Conservation (phyloP, 805 yeast species). For the Zygotorulaspora chibaensis region DNA sequence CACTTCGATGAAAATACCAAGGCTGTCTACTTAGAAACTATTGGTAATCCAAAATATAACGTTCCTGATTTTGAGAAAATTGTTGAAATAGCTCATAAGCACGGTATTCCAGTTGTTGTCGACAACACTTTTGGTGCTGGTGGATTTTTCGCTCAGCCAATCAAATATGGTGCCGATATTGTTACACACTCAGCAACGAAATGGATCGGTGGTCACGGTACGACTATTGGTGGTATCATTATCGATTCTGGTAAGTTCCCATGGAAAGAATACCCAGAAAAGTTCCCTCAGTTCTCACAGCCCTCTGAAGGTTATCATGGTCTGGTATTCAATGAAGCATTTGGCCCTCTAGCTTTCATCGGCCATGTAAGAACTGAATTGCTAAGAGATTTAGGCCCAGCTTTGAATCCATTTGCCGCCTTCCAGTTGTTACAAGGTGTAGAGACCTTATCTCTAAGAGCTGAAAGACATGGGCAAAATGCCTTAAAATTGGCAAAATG, state of each 20-base stretch:
- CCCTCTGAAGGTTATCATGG: constrained; percentile 97
- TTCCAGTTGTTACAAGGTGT: constrained; percentile 87
- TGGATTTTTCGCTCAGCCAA: constrained; percentile 79
- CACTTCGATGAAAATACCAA: constrained; percentile 80
- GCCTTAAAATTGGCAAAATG: constrained; percentile 75
- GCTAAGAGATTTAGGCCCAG: constrained; percentile 88
- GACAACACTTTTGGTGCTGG: constrained; percentile 98
- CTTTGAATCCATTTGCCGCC: constrained; percentile 81
- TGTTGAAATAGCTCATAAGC: constrained; percentile 70
- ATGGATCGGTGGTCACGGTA: constrained; percentile 98
- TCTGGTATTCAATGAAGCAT: constrained; percentile 69
- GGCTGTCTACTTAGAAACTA: constrained; percentile 83
- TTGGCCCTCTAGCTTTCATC: constrained; percentile 76
- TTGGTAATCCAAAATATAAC: constrained; percentile 90
- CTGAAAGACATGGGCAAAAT: constrained; percentile 85
- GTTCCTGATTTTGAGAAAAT: constrained; percentile 86
- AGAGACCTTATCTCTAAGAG: constrained; percentile 89
- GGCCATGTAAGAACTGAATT: constrained; percentile 78
- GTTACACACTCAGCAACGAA: constrained; percentile 93
- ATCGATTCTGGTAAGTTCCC: constrained; percentile 92
- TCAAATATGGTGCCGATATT: constrained; percentile 87
- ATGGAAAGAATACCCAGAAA: constrained; percentile 79
- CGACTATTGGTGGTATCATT: constrained; percentile 87
- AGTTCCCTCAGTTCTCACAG: constrained; percentile 84
- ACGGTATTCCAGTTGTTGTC: constrained; percentile 86